Evolutionary conservation across 192 early-diverging fungal genomes (phyloP), one percentile per base, ranked within the genome.

Genomic region (Chytriomyces sp.): DNA sequence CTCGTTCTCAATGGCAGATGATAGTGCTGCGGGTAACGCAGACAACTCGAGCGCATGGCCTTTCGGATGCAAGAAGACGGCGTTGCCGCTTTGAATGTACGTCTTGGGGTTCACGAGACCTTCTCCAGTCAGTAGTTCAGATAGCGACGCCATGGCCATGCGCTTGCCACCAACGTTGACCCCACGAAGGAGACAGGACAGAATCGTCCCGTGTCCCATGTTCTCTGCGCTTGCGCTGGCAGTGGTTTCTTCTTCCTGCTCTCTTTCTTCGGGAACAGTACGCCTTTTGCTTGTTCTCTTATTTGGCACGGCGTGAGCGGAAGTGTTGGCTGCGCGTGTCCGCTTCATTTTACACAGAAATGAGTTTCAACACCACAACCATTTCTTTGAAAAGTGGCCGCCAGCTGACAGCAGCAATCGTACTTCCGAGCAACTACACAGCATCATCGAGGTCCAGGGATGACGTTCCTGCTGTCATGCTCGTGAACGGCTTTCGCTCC

Each of bases 61-160:
- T 10, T n/a, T 48, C 8, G 72, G 72, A n/a, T 43, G 61, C 11
- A n/a, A 18, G 53, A 73, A 73, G n/a, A 73, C 72, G n/a, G 63
- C 61, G 45, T 73, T 73, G 44, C 72, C 72, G 24, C 60, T 63
- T 47, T 73, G 72, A 26, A 73, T 73, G 44, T 73, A 73, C n/a
- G 72, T 73, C 44, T 61, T 45, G 7, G 44, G 24, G 28, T 43
- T 63, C 26, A 16, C 26, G 11, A 73, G 63, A 43, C 72, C 61
- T 45, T 62, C 24, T 13, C 50, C 44, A n/a, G 43, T n/a, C 28
- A 73, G 50, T 7, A 73, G 61, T 26, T 26, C 7, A 10, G 57
- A 20, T 3, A 73, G 61, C 7, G 61, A 24, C 5, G 61, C 24
- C 72, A 73, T 73, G 13, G 44, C 43, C 60, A 73, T 18, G 9